phyloP scores from a whole-genome alignment of 1,139 yeast genomes.

The Casaregolazyma suthepensis region DNA sequence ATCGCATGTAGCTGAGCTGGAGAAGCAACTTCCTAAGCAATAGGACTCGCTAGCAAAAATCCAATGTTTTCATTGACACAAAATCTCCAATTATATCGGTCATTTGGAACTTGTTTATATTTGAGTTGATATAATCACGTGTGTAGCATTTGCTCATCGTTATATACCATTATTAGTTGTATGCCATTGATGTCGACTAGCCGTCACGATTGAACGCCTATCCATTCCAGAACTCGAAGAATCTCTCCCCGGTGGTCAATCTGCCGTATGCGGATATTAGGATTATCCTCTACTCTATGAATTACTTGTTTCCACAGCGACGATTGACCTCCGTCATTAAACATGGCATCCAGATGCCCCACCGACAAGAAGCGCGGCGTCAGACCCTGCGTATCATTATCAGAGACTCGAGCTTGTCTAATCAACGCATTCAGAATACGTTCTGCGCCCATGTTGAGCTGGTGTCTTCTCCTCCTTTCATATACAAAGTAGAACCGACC shows the following conservation, averaged over 20 bases:
- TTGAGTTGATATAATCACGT: not conserved
- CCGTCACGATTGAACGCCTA: constrained; percentile 21
- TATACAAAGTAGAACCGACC: constrained; percentile 12
- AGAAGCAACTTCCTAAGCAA: constrained; percentile 19
- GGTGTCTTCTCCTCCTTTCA: constrained; percentile 13
- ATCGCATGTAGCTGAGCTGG: constrained; percentile 36
- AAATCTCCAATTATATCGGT: not conserved
- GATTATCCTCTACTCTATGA: constrained; percentile 55
- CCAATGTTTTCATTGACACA: not conserved
- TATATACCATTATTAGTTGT: not conserved
- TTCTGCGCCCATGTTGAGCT: constrained; percentile 22
- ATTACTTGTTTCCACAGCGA: constrained; percentile 59
- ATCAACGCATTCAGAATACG: constrained; percentile 28
- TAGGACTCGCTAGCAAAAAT: not conserved
- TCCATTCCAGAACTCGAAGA: constrained; percentile 88
- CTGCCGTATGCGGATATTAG: constrained; percentile 54
- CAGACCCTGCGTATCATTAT: constrained; percentile 32
- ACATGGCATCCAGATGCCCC: constrained; percentile 69
- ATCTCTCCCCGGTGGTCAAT: constrained; percentile 81
- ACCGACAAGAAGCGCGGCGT: constrained; percentile 55
- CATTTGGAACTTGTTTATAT: not conserved
- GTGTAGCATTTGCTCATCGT: not conserved
- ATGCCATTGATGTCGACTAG: not conserved
- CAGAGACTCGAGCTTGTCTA: constrained; percentile 34
- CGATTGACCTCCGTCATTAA: constrained; percentile 45